phyloP scores from a whole-genome alignment of 2,329 filamentous ascomycete species.

The Atkinsonella texensis region DNA sequence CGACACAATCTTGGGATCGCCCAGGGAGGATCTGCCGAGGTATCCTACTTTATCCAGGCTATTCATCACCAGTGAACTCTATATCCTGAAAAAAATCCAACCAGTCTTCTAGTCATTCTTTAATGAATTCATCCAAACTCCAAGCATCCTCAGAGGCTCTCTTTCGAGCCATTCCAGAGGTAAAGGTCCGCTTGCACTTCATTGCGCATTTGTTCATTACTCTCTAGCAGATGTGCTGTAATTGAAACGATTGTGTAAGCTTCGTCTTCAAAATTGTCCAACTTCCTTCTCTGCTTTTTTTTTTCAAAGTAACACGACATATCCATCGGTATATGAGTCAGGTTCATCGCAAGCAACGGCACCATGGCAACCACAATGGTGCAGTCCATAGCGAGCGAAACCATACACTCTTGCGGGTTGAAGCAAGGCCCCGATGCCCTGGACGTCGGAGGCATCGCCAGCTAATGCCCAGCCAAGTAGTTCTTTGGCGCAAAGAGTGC shows the following conservation, averaged over 20 bases:
- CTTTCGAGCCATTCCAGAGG: constrained; percentile 15
- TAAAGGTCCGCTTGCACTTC: constrained; percentile 19
- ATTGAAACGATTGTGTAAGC: constrained; percentile 10
- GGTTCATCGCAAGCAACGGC: constrained; percentile 7
- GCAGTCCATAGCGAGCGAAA: constrained; percentile 6
- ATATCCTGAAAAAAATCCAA: constrained; percentile 13
- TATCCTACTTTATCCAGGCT: background rate
- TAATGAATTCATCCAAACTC: constrained; percentile 14
- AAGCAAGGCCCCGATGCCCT: background rate
- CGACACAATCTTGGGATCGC: no score
- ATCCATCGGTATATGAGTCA: constrained; percentile 13
- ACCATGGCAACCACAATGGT: constrained; percentile 15
- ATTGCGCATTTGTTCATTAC: background rate
- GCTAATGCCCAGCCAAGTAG: constrained; percentile 18
- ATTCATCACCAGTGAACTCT: constrained; percentile 7
- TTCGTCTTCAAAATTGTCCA: constrained; percentile 23
- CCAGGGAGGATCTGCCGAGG: no score
- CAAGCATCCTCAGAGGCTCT: constrained; percentile 11
- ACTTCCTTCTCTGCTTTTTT: constrained; percentile 16
- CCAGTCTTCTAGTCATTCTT: constrained; percentile 17
- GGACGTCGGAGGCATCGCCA: constrained; percentile 13
- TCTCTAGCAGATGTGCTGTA: constrained; percentile 2
- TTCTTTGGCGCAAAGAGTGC: constrained; percentile 16
- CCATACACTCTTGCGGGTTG: constrained; percentile 9
- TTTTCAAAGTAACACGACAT: constrained; percentile 13